phyloP scores from a whole-genome alignment of 164 flowering plant genomes.

The Tinospora cordifolia region DNA sequence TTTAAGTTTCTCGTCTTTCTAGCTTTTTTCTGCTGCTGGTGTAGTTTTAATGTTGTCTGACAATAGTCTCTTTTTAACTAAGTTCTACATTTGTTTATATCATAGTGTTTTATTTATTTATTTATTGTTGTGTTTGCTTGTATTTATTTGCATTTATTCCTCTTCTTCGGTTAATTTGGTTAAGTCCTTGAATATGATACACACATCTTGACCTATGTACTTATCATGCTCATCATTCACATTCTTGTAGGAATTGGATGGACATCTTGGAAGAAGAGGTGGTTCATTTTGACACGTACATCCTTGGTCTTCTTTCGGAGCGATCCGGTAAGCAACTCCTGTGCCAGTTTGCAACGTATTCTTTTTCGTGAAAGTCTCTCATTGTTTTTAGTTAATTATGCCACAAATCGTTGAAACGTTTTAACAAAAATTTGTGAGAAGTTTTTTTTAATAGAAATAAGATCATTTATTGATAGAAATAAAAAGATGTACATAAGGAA shows the following conservation, averaged over 20 bases:
- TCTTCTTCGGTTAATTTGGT: too few species aligned
- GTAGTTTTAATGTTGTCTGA: not conserved
- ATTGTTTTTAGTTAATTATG: too few species aligned
- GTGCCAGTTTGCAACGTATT: not conserved
- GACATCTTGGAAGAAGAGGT: conserved; percentile 98
- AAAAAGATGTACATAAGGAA: too few species aligned
- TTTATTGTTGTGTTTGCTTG: not conserved
- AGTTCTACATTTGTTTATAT: not conserved
- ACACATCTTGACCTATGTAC: not conserved
- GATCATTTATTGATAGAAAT: too few species aligned
- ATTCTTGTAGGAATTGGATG: conserved; percentile 75
- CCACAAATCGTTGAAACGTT: too few species aligned
- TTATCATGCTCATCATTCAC: not conserved
- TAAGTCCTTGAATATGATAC: not conserved
- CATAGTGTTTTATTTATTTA: not conserved
- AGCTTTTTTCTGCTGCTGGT: too few species aligned
- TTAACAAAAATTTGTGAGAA: too few species aligned
- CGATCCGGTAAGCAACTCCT: conserved; percentile 70
- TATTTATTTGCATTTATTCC: not conserved
- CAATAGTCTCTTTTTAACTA: not conserved
- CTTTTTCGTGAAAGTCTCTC: not conserved
- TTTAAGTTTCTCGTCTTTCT: too few species aligned
- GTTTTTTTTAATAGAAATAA: too few species aligned
- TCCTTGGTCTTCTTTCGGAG: conserved; percentile 90
- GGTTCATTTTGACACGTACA: conserved; percentile 88